Evolutionary conservation across 139 green algal species (phyloP).

Genomic region (Choricystis sp.): DNA sequence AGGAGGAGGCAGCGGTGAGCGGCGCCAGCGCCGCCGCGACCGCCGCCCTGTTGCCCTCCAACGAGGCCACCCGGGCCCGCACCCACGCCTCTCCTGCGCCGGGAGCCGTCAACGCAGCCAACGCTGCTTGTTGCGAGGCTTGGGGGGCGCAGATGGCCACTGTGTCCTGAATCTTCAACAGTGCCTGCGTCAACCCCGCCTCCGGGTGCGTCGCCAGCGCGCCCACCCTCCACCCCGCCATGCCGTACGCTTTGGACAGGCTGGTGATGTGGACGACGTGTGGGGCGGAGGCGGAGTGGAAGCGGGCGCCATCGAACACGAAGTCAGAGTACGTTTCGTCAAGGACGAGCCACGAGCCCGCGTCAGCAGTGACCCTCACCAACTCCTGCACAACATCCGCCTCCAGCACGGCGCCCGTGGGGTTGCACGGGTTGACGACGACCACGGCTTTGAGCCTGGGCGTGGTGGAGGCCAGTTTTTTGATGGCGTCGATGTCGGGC

Average conservation of each 20-base stretch:
- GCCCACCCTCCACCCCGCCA: conserved; percentile 80
- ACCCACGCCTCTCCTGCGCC: too few relatives aligned
- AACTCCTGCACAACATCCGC: conserved; percentile 38
- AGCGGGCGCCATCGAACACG: conserved; percentile 40
- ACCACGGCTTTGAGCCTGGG: too few relatives aligned
- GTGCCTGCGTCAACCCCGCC: conserved; percentile 16
- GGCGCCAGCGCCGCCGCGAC: conserved; percentile 49
- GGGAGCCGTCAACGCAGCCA: conserved; percentile 28
- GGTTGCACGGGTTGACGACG: conserved; percentile 75
- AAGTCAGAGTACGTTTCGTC: conserved; percentile 95
- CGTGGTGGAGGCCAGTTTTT: conserved; percentile 24
- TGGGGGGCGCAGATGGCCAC: conserved; percentile 74
- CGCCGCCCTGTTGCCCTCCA: conserved; percentile 31
- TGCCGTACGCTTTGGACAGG: conserved; percentile 76
- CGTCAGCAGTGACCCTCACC: conserved; percentile 29
- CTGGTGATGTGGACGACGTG: conserved; percentile 76
- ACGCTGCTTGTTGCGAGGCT: conserved; percentile 52
- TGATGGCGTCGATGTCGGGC: conserved; percentile 42
- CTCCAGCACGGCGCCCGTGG: conserved; percentile 61
- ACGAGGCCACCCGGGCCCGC: conserved; percentile 11
- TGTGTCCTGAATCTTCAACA: conserved; percentile 86
- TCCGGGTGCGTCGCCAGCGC: conserved; percentile 48
- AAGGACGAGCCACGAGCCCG: conserved; percentile 69
- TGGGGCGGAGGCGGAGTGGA: conserved; percentile 34
- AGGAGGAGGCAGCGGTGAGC: conserved; percentile 17